A percentile compares a stretch with the other conserved stretches of the same genome.
Conservation (phyloP, 306 rosid species). For the Quercus suber region DNA sequence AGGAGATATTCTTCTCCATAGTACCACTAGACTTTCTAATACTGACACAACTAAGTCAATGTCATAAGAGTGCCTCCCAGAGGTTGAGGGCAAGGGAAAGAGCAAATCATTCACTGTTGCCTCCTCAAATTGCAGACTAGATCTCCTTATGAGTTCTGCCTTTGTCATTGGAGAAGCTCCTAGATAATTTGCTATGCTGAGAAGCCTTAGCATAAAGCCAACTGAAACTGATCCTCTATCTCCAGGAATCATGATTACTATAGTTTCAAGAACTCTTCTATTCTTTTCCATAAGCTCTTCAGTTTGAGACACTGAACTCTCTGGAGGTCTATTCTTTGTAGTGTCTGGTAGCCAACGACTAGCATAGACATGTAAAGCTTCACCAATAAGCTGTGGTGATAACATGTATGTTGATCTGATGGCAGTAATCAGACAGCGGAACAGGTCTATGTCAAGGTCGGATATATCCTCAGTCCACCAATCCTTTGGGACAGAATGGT, state of each 20-base stretch:
- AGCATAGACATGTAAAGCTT: constrained; percentile 91
- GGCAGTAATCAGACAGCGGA: constrained; percentile 69
- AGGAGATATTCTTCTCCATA: constrained; percentile 67
- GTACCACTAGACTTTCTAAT: constrained; percentile 65
- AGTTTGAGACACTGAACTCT: constrained; percentile 39
- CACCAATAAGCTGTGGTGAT: constrained; percentile 86
- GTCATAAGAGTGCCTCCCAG: constrained; percentile 57
- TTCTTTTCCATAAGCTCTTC: constrained; percentile 49
- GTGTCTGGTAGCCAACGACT: constrained; percentile 70
- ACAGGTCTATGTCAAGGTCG: constrained; percentile 81
- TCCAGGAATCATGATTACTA: constrained; percentile 78
- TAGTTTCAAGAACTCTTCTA: constrained; percentile 60
- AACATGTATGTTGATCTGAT: constrained; percentile 66
- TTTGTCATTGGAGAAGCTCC: constrained; percentile 68
- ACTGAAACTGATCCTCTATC: constrained; percentile 78
- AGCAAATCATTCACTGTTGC: constrained; percentile 74
- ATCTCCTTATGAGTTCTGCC: constrained; percentile 68
- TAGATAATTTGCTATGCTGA: constrained; percentile 42
- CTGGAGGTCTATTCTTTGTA: constrained; percentile 35
- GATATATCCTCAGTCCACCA: constrained; percentile 99
- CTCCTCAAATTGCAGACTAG: constrained; percentile 75
- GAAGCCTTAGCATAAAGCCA: constrained; percentile 76
- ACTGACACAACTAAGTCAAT: constrained; percentile 68
- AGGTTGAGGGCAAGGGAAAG: constrained; percentile 53
- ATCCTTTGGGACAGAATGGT: constrained; percentile 82